Evolutionary conservation across 352 stramenopile genomes (phyloP).

Genomic region (Phytophthora constricta): DNA sequence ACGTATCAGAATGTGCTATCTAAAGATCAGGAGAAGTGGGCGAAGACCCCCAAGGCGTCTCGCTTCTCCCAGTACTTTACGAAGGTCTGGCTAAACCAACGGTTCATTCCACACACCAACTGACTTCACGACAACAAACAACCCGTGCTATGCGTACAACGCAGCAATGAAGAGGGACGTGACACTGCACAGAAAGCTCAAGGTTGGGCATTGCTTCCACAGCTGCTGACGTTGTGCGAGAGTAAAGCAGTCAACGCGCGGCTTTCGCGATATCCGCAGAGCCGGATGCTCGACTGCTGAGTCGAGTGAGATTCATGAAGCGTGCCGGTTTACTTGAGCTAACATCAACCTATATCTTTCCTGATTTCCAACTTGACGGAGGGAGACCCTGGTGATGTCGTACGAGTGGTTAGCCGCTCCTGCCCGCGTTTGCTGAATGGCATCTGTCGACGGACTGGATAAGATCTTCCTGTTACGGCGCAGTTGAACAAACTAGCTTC

Average conservation of each 20-base stretch:
- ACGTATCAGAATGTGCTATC: not conserved
- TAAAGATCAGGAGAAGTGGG: not conserved
- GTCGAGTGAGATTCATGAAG: not conserved
- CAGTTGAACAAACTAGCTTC: not conserved
- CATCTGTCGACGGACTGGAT: not conserved
- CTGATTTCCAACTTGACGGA: too few species aligned
- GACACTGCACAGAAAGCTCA: constrained; percentile 10
- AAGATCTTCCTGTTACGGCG: not conserved
- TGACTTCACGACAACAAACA: not conserved
- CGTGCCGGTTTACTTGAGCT: too few species aligned
- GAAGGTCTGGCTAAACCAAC: not conserved
- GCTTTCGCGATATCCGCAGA: not conserved
- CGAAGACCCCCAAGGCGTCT: not conserved
- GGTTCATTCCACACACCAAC: not conserved
- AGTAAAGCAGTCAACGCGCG: not conserved
- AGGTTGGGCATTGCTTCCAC: constrained; percentile 12
- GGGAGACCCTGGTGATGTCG: not conserved
- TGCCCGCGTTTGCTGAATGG: constrained; percentile 2
- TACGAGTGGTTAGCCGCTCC: not conserved
- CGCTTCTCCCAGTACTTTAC: not conserved
- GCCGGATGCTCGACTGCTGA: not conserved
- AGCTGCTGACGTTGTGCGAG: not conserved
- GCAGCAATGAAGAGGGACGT: constrained; percentile 9
- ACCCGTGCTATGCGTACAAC: not conserved
- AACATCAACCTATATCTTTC: too few species aligned